Evolutionary conservation across 2,329 filamentous ascomycete genomes (phyloP).

Genomic region (Decorospora gaudefroyi): DNA sequence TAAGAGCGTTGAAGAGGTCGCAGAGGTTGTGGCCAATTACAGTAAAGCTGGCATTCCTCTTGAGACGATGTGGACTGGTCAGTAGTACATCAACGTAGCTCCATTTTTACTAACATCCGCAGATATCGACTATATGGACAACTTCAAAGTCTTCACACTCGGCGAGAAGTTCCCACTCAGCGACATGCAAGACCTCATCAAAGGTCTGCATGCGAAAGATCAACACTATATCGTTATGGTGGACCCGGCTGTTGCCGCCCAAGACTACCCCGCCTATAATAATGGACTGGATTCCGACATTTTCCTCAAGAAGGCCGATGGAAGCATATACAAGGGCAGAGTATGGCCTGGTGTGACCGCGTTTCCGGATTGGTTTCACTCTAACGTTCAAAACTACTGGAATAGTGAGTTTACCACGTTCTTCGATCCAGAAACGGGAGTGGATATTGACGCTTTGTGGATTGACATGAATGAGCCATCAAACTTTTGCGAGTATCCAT

Average conservation of each 20-base stretch:
- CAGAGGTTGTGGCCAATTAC: conserved; percentile 69
- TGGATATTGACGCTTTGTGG: conserved; percentile 72
- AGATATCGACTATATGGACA: conserved; percentile 70
- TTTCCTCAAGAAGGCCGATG: conserved; percentile 60
- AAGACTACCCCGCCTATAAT: conserved; percentile 61
- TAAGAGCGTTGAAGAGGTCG: conserved; percentile 63
- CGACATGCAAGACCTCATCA: conserved; percentile 65
- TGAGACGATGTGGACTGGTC: conserved; percentile 74
- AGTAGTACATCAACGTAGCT: conserved; percentile 39
- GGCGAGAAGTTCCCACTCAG: conserved; percentile 65
- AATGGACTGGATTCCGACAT: conserved; percentile 61
- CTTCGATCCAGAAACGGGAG: conserved; percentile 65
- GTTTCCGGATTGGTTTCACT: conserved; percentile 77
- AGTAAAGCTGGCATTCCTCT: conserved; percentile 66
- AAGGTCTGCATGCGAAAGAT: conserved; percentile 65
- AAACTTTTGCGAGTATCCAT: conserved; percentile 52
- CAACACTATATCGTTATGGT: conserved; percentile 81
- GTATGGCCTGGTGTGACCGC: conserved; percentile 77
- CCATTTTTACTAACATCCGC: conserved; percentile 7
- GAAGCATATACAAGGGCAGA: conserved; percentile 62
- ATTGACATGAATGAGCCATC: conserved; percentile 41
- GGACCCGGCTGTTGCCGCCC: conserved; percentile 64
- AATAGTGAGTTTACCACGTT: conserved; percentile 68
- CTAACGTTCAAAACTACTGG: conserved; percentile 68
- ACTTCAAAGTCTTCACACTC: conserved; percentile 64